These are phyloP conservation scores for Coleophoma crateriformis DNA, from an alignment of 2,329 filamentous ascomycete genomes.

Conservation along the genomic window DNA sequence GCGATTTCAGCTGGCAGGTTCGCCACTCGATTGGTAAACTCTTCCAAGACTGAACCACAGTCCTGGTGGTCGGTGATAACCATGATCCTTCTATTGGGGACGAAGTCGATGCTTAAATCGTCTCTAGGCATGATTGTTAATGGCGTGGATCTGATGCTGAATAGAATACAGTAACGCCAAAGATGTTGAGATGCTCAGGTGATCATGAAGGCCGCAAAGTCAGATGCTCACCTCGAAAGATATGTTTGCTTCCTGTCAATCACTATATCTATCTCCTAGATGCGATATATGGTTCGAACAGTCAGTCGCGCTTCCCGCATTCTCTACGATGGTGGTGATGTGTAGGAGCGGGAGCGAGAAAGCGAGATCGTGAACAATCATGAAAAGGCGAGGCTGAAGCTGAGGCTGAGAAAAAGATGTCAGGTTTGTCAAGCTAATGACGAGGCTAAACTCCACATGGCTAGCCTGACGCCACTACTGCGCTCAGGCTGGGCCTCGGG, in stretches of 20 bases:
- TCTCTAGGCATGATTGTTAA: constrained; percentile 69
- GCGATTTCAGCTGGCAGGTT: constrained; percentile 79
- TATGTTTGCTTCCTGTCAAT: constrained; percentile 5
- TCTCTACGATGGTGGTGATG: neutral
- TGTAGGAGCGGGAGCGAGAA: neutral
- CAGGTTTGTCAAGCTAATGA: too few species aligned
- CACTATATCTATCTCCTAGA: neutral
- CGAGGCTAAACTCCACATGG: too few species aligned
- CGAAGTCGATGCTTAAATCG: constrained; percentile 66
- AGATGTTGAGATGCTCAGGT: neutral
- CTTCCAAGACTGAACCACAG: constrained; percentile 67
- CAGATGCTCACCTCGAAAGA: constrained; percentile 20
- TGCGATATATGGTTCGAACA: neutral
- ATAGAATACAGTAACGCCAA: constrained; percentile 5
- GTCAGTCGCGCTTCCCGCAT: neutral
- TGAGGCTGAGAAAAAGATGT: too few species aligned
- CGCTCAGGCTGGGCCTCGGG: too few species aligned
- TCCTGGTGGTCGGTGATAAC: constrained; percentile 55
- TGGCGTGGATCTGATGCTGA: constrained; percentile 22
- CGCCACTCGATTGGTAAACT: constrained; percentile 69
- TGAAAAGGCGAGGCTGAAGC: too few species aligned
- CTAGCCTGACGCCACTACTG: too few species aligned
- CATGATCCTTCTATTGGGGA: constrained; percentile 42
- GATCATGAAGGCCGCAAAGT: constrained; percentile 12
- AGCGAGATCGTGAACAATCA: too few species aligned